Evolutionary conservation across 75 land plant genomes (phyloP).

Genomic region (Cryptomeria japonica): DNA sequence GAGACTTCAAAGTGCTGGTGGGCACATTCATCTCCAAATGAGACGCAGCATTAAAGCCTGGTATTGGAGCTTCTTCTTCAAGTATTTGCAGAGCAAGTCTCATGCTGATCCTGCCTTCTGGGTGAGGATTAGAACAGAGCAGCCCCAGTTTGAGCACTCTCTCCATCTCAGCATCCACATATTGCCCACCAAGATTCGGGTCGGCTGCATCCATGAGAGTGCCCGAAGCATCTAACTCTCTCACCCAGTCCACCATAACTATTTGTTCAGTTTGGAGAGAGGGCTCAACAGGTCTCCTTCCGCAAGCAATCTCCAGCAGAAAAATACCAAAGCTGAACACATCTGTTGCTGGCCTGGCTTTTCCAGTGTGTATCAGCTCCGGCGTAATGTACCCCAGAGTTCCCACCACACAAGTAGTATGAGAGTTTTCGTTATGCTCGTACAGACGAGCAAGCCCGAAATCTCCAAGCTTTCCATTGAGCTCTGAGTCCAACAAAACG

Average conservation of each 20-base stretch:
- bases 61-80: too few species aligned
- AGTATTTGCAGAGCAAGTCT: too few species aligned
- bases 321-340: too few species aligned
- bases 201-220: constrained; percentile 7
- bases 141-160: not conserved
- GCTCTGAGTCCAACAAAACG: constrained; percentile 4
- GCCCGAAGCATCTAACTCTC: constrained; percentile 21
- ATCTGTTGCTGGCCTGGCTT: too few species aligned
- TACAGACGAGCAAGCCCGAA: constrained; percentile 6
- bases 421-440: constrained; percentile 19
- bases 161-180: not conserved
- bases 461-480: constrained; percentile 34
- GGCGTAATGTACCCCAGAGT: constrained; percentile 3
- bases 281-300: constrained; percentile 10
- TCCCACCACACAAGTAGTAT: constrained; percentile 29
- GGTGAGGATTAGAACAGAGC: not conserved
- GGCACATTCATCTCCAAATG: too few species aligned
- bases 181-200: not conserved
- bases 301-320: not conserved
- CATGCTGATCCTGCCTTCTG: too few species aligned
- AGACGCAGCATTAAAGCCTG: too few species aligned
- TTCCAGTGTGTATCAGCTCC: too few species aligned
- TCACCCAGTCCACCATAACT: constrained; percentile 31
- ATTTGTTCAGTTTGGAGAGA: constrained; percentile 13
- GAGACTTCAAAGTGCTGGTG: too few species aligned